A percentile compares a stretch with the other conserved stretches of the same genome.
Conservation (phyloP, 805 yeast genomes). For the Suhomyces sp. region DNA sequence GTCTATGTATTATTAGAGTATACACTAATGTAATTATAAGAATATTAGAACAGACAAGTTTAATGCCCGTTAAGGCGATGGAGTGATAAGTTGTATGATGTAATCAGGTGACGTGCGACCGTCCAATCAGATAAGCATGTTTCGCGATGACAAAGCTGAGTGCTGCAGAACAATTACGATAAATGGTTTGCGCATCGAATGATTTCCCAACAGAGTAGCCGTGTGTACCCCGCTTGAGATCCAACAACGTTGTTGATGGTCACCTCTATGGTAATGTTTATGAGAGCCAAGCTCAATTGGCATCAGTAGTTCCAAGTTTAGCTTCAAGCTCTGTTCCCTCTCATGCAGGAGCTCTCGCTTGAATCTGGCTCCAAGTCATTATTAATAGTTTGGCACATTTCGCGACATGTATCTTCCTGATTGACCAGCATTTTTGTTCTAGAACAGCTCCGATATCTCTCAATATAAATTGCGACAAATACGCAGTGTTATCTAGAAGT, state of each 20-base stretch:
- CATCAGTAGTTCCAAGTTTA: not conserved
- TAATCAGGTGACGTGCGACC: not conserved
- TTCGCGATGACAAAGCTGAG: not conserved
- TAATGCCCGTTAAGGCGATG: not conserved
- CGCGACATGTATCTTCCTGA: not conserved
- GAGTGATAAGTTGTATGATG: not conserved
- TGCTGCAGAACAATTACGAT: not conserved
- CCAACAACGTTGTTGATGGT: not conserved
- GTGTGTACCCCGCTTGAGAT: not conserved
- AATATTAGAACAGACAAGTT: not conserved
- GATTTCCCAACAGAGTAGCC: not conserved
- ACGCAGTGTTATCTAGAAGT: not conserved
- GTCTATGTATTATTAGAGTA: not conserved
- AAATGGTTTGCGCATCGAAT: not conserved
- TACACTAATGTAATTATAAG: not conserved
- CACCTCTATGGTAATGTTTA: not conserved
- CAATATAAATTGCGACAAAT: not conserved
- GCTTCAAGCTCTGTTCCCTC: not conserved
- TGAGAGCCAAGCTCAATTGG: not conserved
- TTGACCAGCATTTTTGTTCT: not conserved
- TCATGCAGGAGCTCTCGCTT: not conserved
- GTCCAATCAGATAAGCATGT: not conserved
- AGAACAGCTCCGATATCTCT: not conserved
- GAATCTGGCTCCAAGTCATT: not conserved
- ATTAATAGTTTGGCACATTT: not conserved